Evolutionary conservation across 2,329 filamentous ascomycete species (phyloP).

Genomic region (Alternaria triticimaculans): DNA sequence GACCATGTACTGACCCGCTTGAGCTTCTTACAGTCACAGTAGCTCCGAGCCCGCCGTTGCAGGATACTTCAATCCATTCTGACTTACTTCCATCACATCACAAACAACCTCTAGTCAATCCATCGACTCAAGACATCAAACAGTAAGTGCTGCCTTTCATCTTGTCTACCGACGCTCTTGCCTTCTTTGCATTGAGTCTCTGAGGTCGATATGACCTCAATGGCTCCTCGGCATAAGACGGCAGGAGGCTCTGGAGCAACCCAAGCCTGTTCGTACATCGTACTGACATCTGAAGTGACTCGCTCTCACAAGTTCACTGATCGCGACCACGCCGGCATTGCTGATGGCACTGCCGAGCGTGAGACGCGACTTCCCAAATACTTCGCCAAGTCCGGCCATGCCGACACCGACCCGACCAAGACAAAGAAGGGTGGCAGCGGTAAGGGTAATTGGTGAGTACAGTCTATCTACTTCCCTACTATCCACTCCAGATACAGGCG

Average conservation of each 20-base stretch:
- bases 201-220: background rate
- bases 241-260: background rate
- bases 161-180: background rate
- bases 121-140: constrained; percentile 22
- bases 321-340: constrained; percentile 82
- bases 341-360: constrained; percentile 72
- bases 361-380: constrained; percentile 84
- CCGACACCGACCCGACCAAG: constrained; percentile 85
- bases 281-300: constrained; percentile 72
- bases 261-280: constrained; percentile 14
- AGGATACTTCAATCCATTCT: constrained; percentile 36
- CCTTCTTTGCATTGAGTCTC: constrained; percentile 9
- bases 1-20: constrained; percentile 41
- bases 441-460: constrained; percentile 87
- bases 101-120: constrained; percentile 15
- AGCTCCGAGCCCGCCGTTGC: constrained; percentile 33
- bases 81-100: constrained; percentile 20
- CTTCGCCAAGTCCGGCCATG: constrained; percentile 86
- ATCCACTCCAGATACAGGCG: background rate
- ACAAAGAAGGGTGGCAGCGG: constrained; percentile 96
- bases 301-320: constrained; percentile 96
- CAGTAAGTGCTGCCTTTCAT: constrained; percentile 36
- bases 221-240: background rate
- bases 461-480: background rate
- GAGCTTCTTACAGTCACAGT: constrained; percentile 21